Percentiles rank a stretch among this genome's conserved stretches.
Evolutionary conservation across 2,329 filamentous ascomycete species (phyloP).

Genomic region (Talaromyces sp.): DNA sequence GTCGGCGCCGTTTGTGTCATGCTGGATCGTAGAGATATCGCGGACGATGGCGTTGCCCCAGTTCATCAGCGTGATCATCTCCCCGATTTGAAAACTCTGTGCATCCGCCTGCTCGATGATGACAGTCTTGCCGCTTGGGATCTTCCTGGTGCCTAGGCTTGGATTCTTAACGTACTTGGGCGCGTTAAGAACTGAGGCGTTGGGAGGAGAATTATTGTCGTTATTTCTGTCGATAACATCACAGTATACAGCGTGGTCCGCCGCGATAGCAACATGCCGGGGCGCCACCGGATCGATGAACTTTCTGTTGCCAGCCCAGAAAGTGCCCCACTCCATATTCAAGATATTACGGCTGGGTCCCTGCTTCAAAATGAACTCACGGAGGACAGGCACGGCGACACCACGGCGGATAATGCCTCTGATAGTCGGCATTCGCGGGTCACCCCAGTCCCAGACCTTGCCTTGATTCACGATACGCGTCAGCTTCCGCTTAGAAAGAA

Average conservation of each 20-base stretch:
- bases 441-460: slow-evolving; percentile 47
- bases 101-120: slow-evolving; percentile 83
- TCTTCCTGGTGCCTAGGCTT: neutral
- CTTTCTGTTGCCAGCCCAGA: slow-evolving; percentile 65
- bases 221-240: slow-evolving; percentile 54
- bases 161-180: neutral
- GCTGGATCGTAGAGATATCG: slow-evolving; percentile 42
- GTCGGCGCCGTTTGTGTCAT: too few relatives aligned
- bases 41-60: slow-evolving; percentile 65
- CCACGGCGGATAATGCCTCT: slow-evolving; percentile 45
- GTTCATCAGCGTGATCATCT: slow-evolving; percentile 94
- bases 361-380: slow-evolving; percentile 47
- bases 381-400: slow-evolving; percentile 43
- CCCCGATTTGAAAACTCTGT: slow-evolving; percentile 70
- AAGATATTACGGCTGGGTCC: slow-evolving; percentile 45
- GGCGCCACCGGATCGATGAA: slow-evolving; percentile 72
- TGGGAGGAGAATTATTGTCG: neutral
- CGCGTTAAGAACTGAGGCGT: neutral
- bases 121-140: slow-evolving; percentile 48
- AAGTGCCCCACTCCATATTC: slow-evolving; percentile 45
- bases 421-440: slow-evolving; percentile 47
- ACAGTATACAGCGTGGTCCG: slow-evolving; percentile 66
- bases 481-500: slow-evolving; percentile 48
- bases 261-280: slow-evolving; percentile 66
- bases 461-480: slow-evolving; percentile 46